Evolutionary conservation across 768 basidiomycete species (phyloP), one percentile per base, ranked within the genome.

Genomic region (Nevesoporus exiguus): DNA sequence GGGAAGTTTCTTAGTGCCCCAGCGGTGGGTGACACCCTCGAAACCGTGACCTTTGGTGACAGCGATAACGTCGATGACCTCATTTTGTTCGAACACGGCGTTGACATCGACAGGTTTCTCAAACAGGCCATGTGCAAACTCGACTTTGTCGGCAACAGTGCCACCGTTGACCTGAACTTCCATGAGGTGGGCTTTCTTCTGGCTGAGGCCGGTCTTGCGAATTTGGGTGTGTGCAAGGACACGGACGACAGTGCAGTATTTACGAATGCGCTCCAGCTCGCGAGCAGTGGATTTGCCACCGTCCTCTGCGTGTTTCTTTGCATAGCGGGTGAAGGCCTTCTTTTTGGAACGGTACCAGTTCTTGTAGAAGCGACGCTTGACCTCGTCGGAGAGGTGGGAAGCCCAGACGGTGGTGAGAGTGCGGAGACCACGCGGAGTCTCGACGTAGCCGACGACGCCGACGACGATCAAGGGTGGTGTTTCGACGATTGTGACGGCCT

Each of bases 271-370:
- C 80, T 98, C 96, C 66, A 99, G 88, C 74, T 99, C 97, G 70
- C 94, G 93, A 58, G 85, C 80, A 66, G 92, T 83, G 50, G 91
- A 90, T 76, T 93, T 93, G 71, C 93, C 93, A 62, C 83, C 83
- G 68, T 94, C 90, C 73, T 98, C 96, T 54, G 95, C 90, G 73
- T 96, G 89, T 80, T 96, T 98, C 86, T 97, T 97, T 73, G 97
- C 95, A 76, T 99, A 99, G 72, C 93, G 93, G 69, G 97, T 99
- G 85, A 98, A 99, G 37, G 97, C 97, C 87, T 99, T 99, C 85
- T 98, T 98, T 90, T 99, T 99, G 47, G 93, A 96, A 65, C 92
- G 88, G 82, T 98, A 98, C 95, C 96, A 98, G 84, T 96, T 97
- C 83, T 94, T 95, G 89, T 98, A 98, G 88, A 99, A 98, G 65